These are phyloP conservation scores for Chlorociboria aeruginascens DNA, from an alignment of 495 filamentous ascomycete species.

Conservation along the genomic window DNA sequence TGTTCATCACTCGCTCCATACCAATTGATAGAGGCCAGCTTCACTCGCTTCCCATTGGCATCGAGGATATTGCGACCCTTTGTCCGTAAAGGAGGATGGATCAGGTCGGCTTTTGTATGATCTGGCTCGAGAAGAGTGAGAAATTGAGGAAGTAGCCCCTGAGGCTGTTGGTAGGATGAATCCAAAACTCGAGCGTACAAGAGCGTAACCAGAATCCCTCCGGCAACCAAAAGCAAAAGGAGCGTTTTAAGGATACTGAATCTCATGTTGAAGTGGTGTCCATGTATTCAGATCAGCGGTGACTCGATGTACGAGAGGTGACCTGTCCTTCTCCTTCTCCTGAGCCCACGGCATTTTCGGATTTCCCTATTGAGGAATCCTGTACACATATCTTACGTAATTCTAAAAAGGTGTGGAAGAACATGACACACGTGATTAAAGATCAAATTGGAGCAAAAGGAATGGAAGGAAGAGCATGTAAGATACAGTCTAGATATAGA, in stretches of 20 bases:
- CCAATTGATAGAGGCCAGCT: constrained; percentile 50
- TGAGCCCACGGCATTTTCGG: too few species aligned
- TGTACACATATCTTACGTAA: too few species aligned
- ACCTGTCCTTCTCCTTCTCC: too few species aligned
- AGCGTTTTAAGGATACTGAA: neutral
- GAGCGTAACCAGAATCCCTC: neutral
- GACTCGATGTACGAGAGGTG: too few species aligned
- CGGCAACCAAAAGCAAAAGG: constrained; percentile 1
- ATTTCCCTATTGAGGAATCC: too few species aligned
- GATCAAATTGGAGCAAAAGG: too few species aligned
- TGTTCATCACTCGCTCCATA: constrained; percentile 49
- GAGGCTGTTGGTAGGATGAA: neutral
- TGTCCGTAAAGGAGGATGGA: constrained; percentile 37
- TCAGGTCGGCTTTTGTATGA: constrained; percentile 2
- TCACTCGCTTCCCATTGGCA: constrained; percentile 34
- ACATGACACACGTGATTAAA: too few species aligned
- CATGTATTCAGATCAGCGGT: too few species aligned
- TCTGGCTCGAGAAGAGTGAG: neutral
- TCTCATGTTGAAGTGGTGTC: neutral
- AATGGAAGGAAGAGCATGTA: too few species aligned
- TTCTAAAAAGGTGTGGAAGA: too few species aligned
- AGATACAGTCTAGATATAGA: too few species aligned
- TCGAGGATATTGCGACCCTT: constrained; percentile 44
- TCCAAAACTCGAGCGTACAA: neutral
- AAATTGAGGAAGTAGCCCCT: neutral